Percentiles rank a stretch among this genome's conserved stretches.
These are phyloP conservation scores for Aureobasidium sp. DNA, from an alignment of 2,329 filamentous ascomycete genomes.

Conservation along the genomic window DNA sequence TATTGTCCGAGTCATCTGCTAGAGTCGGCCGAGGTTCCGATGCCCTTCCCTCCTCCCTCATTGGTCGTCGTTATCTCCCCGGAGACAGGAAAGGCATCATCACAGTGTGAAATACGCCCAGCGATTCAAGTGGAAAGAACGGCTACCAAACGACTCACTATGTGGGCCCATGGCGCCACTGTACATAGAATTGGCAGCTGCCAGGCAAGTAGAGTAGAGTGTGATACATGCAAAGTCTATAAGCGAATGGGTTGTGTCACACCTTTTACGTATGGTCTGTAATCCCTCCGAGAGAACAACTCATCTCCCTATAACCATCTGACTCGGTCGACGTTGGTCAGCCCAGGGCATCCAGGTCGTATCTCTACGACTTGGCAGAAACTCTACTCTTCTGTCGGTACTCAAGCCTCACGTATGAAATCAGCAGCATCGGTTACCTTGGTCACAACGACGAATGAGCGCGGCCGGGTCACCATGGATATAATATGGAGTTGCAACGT, in stretches of 20 bases:
- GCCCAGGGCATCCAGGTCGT: neutral
- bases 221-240: conserved; percentile 6
- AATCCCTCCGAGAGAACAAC: neutral
- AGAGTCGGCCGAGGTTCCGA: neutral
- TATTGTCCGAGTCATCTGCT: neutral
- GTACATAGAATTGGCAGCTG: too few species aligned
- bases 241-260: neutral
- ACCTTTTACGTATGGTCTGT: neutral
- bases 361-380: neutral
- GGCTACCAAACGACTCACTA: neutral
- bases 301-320: neutral
- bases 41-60: neutral
- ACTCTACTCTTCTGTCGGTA: neutral
- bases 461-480: neutral
- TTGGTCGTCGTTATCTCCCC: neutral
- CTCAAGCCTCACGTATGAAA: neutral
- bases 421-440: neutral
- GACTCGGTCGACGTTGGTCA: neutral
- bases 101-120: neutral
- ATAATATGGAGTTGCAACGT: neutral
- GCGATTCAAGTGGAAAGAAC: neutral
- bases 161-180: neutral
- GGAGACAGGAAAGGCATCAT: neutral
- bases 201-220: neutral
- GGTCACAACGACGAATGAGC: neutral